Base-by-base conservation (phyloP, 257 asterid genomes). In the Eucommia ulmoides region DNA sequence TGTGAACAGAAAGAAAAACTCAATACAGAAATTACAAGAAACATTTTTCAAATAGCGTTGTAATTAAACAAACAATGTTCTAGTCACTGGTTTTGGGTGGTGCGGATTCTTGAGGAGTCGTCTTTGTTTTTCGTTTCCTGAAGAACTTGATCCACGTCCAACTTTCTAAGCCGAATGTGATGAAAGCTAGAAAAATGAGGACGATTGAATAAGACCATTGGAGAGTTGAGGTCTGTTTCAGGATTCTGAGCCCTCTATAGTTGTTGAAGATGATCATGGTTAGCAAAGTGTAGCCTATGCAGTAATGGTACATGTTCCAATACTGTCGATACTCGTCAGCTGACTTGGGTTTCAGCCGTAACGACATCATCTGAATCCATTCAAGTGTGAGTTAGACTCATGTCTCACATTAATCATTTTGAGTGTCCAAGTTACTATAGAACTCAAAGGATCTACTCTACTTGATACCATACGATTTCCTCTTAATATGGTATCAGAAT, bases 271-370 rank as follows among this genome's bases (percentile, higher is more conserved):
- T 55, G 7, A 74, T 64, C 45, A 72, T 33, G 3, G 65, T 56
- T 19, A 80, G 46, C 41, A 80, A 20, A 4, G 75, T 18, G 19
- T 74, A 80, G 15, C 91, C 86, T 42, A 80, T 58, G 19, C 60
- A 61, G 50, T 74, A 81, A 53, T 77, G 86, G 22, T 81, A 81
- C 75, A 77, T 74, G 48, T 77, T 77, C 92, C 92, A 77, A 47
- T 65, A 70, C 1, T 14, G 24, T 7, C 77, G 54, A 41, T 58
- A 63, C 0, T 49, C 66, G 4, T 72, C 79, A 0, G 0, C 3
- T 0, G 0, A 1, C 0, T 14, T 8, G 0, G 85, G 92, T 65
- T 63, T 65, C 16, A 74, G 35, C 33, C 76, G 55, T 54, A 75
- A 29, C 0, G 91, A 80, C 14, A 74, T 29, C 73, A 74, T 67